Evolutionary conservation across 1,139 yeast genomes (phyloP), one percentile per base, ranked within the genome.

Genomic region (Lodderomyces beijingensis): DNA sequence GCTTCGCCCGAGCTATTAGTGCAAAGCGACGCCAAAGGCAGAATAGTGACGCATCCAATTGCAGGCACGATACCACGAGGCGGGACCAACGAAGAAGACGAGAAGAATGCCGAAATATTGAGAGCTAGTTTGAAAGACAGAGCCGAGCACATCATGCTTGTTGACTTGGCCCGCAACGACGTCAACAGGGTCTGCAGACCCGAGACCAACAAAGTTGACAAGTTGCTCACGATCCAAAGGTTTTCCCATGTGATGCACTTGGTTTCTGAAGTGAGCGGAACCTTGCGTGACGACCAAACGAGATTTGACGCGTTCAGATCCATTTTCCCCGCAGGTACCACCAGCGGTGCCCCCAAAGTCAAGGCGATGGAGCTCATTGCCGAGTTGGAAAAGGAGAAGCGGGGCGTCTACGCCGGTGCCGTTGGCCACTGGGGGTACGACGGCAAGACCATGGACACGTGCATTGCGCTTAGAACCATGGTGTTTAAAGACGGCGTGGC

Each of bases 351-450:
- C 1, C 98, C 98, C 36, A 91, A 91, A 61, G 95, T 91, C 31
- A 77, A 77, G 46, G 98, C 98, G 7, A 91, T 91, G 98, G 94
- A 89, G 57, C 69, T 91, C 32, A 87, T 91, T 50, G 83, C 84
- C 18, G 95, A 86, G 53, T 65, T 91, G 33, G 98, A 91, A 55
- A 71, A 77, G 44, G 97, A 91, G 53, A 86, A 88, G 52, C 74
- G 98, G 51, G 98, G 98, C 27, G 89, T 89, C 10, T 91, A 91
- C 53, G 98, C 98, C 1, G 98, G 98, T 42, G 98, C 98, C 1
- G 96, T 91, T n/a, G 98, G 98, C 8, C 84, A 85, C 56, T 91
- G 96, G 96, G 89, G 95, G 1, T 91, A 88, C 54, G 95, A 87
- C 50, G 87, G 93, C 12, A 78, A 76, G 47, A 74, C 88, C 17